These are phyloP conservation scores for Nemania bipapillata DNA, from an alignment of 2,329 filamentous ascomycete species.

Conservation along the genomic window DNA sequence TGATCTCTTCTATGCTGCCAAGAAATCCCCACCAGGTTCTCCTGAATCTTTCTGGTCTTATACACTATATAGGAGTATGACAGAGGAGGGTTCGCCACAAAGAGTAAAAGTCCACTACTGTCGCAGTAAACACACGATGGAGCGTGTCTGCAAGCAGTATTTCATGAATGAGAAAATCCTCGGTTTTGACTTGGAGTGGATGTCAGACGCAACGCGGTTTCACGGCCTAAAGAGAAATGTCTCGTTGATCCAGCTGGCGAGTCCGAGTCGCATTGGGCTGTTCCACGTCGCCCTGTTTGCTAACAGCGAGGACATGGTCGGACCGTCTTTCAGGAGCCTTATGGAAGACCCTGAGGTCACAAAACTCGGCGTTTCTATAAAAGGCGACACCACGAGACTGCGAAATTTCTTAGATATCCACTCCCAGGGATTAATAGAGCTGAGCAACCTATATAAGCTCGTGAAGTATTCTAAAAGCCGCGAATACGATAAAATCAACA, in stretches of 20 bases:
- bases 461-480: slow-evolving; percentile 71
- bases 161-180: slow-evolving; percentile 77
- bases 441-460: slow-evolving; percentile 83
- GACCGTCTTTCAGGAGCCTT: slow-evolving; percentile 75
- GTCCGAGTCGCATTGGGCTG: slow-evolving; percentile 77
- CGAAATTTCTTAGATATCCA: slow-evolving; percentile 72
- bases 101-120: slow-evolving; percentile 82
- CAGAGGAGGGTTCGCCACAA: slow-evolving; percentile 56
- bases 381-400: slow-evolving; percentile 75
- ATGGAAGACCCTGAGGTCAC: slow-evolving; percentile 75
- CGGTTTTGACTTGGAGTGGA: slow-evolving; percentile 94
- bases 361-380: slow-evolving; percentile 82
- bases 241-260: slow-evolving; percentile 85
- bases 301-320: slow-evolving; percentile 67
- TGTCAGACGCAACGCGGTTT: slow-evolving; percentile 59
- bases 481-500: slow-evolving; percentile 70
- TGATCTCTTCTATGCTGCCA: slow-evolving; percentile 61
- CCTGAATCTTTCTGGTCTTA: slow-evolving; percentile 74
- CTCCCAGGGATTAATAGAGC: slow-evolving; percentile 76
- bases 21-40: slow-evolving; percentile 57
- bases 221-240: slow-evolving; percentile 73
- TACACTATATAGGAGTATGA: slow-evolving; percentile 69
- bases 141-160: slow-evolving; percentile 70
- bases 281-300: slow-evolving; percentile 80
- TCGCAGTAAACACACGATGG: slow-evolving; percentile 71